phyloP scores from a whole-genome alignment of 2,329 filamentous ascomycete species.

The Aspergillus sp. region DNA sequence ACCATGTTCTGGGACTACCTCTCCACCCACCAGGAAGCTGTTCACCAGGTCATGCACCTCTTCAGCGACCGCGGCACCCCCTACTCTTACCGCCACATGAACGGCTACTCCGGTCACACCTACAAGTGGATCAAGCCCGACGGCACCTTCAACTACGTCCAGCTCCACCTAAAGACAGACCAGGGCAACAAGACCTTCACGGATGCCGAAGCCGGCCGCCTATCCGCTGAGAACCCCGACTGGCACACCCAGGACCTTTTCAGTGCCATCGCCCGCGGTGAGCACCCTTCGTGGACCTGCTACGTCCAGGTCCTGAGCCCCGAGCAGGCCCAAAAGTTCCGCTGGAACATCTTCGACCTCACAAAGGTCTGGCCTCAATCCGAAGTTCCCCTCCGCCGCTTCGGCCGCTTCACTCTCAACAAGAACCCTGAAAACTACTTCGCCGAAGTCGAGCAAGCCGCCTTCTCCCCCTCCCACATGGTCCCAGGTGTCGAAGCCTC shows the following conservation, averaged over 20 bases:
- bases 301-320: slow-evolving; percentile 65
- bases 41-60: slow-evolving; percentile 65
- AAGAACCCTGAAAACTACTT: slow-evolving; percentile 68
- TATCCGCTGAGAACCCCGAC: slow-evolving; percentile 61
- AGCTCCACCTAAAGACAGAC: slow-evolving; percentile 64
- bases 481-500: slow-evolving; percentile 68
- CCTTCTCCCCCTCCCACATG: slow-evolving; percentile 68
- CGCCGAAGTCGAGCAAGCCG: slow-evolving; percentile 68
- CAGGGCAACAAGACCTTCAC: slow-evolving; percentile 63
- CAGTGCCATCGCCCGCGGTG: slow-evolving; percentile 60
- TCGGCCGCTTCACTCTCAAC: slow-evolving; percentile 66
- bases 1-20: slow-evolving; percentile 70
- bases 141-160: slow-evolving; percentile 65
- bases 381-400: slow-evolving; percentile 60
- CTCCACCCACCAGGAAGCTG: slow-evolving; percentile 60
- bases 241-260: slow-evolving; percentile 65
- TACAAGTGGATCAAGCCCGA: slow-evolving; percentile 67
- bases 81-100: slow-evolving; percentile 65
- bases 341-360: slow-evolving; percentile 66
- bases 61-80: slow-evolving; percentile 68
- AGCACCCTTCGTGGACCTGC: slow-evolving; percentile 63
- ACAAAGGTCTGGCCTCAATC: slow-evolving; percentile 69
- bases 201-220: slow-evolving; percentile 55
- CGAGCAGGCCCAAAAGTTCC: slow-evolving; percentile 60
- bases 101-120: slow-evolving; percentile 67